Evolutionary conservation across 176 grass and related monocot genomes (phyloP).

Genomic region (Dactylis glomerata): DNA sequence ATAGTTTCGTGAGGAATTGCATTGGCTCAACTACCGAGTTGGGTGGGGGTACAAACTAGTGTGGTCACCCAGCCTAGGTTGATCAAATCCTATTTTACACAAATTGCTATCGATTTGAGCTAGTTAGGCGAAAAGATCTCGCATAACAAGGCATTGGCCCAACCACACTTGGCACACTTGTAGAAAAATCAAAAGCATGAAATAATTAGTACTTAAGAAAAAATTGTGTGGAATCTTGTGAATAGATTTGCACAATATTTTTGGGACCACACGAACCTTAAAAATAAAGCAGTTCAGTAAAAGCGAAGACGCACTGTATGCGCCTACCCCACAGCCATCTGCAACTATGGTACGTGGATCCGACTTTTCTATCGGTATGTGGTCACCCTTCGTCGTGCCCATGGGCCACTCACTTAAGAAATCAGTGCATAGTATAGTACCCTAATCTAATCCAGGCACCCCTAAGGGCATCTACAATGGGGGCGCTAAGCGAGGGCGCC

Average conservation of each 20-base stretch:
- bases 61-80: neutral
- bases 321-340: neutral
- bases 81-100: neutral
- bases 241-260: neutral
- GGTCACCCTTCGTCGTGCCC: neutral
- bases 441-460: neutral
- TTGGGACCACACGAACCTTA: neutral
- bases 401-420: neutral
- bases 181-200: neutral
- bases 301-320: neutral
- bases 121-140: neutral
- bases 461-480: too few relatives aligned
- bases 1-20: neutral
- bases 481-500: too few relatives aligned
- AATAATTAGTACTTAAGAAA: neutral
- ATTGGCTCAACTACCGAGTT: neutral
- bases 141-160: neutral
- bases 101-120: neutral
- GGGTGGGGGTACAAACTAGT: neutral
- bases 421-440: neutral
- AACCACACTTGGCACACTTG: rapidly evolving
- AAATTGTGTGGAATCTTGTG: neutral
- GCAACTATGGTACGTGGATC: neutral
- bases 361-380: neutral
- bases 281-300: neutral